Conservation (phyloP, 164 flowering plant genomes). For the Kingdonia uniflora region DNA sequence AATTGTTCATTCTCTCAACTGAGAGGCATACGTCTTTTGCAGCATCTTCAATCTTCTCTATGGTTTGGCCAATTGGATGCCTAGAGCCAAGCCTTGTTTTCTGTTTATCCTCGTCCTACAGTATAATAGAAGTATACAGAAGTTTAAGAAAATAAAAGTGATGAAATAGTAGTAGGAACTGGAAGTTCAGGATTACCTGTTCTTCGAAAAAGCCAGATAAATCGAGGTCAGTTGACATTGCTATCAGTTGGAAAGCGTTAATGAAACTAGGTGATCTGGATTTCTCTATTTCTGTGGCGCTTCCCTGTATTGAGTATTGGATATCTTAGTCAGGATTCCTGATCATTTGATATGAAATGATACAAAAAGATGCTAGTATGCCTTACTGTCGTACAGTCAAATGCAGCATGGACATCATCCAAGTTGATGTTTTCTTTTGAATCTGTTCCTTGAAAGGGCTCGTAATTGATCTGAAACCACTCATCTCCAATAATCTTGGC, state of each 20-base stretch:
- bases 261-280: conserved; percentile 23
- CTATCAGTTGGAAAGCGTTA: conserved; percentile 42
- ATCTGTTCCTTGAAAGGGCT: conserved; percentile 25
- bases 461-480: conserved; percentile 53
- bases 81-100: conserved; percentile 48
- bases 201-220: conserved; percentile 42
- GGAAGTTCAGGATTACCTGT: conserved; percentile 27
- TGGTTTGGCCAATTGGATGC: conserved; percentile 44
- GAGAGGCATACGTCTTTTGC: conserved; percentile 51
- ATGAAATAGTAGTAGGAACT: not conserved
- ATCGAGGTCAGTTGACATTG: conserved; percentile 35
- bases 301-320: conserved; percentile 16
- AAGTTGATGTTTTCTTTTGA: conserved; percentile 20
- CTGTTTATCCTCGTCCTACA: conserved; percentile 40
- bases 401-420: conserved; percentile 43
- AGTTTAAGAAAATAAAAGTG: not conserved
- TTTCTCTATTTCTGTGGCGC: conserved; percentile 8
- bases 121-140: not conserved
- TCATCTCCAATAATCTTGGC: conserved; percentile 48
- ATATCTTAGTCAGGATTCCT: too few species aligned
- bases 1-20: conserved; percentile 41
- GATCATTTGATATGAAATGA: not conserved
- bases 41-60: conserved; percentile 63
- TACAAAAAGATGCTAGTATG: not conserved
- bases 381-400: conserved; percentile 33